Percentiles rank a stretch among this genome's conserved stretches.
These are phyloP conservation scores for Fusarium sp. DNA, from an alignment of 2,329 filamentous ascomycete genomes.

Conservation along the genomic window DNA sequence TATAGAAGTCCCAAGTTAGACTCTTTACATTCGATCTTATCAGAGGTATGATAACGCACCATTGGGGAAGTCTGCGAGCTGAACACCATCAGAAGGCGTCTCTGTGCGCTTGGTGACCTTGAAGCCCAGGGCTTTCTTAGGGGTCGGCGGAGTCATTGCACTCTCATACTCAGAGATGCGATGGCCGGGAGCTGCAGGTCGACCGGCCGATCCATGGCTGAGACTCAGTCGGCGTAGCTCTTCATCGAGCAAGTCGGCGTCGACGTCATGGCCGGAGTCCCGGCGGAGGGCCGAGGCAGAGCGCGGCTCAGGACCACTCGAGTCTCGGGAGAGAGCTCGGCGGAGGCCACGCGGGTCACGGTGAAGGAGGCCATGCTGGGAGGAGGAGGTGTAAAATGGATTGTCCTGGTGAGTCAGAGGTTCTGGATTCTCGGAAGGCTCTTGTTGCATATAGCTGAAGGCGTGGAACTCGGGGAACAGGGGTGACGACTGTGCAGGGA, in stretches of 20 bases:
- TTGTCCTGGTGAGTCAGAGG: constrained; percentile 53
- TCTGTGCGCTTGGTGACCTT: constrained; percentile 64
- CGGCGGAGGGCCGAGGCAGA: constrained; percentile 46
- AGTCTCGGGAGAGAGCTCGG: constrained; percentile 48
- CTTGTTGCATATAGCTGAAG: constrained; percentile 74
- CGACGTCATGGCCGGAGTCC: constrained; percentile 49
- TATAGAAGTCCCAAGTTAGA: constrained; percentile 53
- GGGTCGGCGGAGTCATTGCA: constrained; percentile 61
- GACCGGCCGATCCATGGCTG: constrained; percentile 44
- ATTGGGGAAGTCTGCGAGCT: constrained; percentile 78
- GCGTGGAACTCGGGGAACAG: constrained; percentile 48
- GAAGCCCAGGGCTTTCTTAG: constrained; percentile 64
- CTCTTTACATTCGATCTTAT: not conserved
- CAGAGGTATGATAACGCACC: constrained; percentile 64
- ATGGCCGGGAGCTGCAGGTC: constrained; percentile 58
- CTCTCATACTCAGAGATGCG: constrained; percentile 72
- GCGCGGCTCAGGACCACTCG: constrained; percentile 52
- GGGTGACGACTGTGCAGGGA: constrained; percentile 62
- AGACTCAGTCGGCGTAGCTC: constrained; percentile 66
- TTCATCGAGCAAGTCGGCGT: constrained; percentile 60
- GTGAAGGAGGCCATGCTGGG: constrained; percentile 70
- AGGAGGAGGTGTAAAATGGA: constrained; percentile 48
- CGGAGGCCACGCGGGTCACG: constrained; percentile 55
- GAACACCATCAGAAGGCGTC: constrained; percentile 53
- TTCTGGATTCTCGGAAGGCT: constrained; percentile 62